These are phyloP conservation scores for Clitopilus hobsonii DNA, from an alignment of 768 basidiomycete species.

Conservation along the genomic window DNA sequence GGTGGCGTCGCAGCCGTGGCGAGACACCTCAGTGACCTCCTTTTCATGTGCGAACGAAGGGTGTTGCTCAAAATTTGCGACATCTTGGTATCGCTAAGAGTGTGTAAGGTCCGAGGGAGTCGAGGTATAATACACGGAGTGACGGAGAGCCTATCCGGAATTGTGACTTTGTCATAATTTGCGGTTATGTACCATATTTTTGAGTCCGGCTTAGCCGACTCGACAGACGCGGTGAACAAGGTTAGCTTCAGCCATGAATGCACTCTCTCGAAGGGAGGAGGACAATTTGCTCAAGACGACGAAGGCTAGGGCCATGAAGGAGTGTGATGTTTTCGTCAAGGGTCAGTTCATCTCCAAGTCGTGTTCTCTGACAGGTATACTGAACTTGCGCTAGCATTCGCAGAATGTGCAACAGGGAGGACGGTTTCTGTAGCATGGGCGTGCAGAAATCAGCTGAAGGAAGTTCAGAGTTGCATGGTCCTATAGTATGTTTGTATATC, in stretches of 20 bases:
- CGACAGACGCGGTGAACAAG: not conserved
- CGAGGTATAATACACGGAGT: not conserved
- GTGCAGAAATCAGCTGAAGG: constrained; percentile 64
- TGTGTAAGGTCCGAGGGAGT: not conserved
- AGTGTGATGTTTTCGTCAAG: constrained; percentile 74
- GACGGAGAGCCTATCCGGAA: not conserved
- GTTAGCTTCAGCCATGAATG: constrained; percentile 51
- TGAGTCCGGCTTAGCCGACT: not conserved
- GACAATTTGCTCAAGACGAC: constrained; percentile 80
- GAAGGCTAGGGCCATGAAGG: constrained; percentile 72
- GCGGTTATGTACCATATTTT: not conserved
- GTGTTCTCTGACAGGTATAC: constrained; percentile 1
- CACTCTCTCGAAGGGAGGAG: constrained; percentile 84
- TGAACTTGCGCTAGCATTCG: constrained; percentile 56
- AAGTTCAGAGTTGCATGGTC: constrained; percentile 74
- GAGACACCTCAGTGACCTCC: constrained; percentile 16
- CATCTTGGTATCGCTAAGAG: not conserved
- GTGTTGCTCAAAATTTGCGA: not conserved
- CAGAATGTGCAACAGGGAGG: constrained; percentile 76
- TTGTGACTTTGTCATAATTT: not conserved
- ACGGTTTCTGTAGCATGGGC: constrained; percentile 85
- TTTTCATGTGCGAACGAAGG: not conserved
- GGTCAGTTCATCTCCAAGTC: constrained; percentile 32
- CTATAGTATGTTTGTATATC: constrained; percentile 56
- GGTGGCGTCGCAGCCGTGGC: constrained; percentile 19